Conservation (phyloP, 2,329 filamentous ascomycete genomes). For the Sclerotinia spermophila region DNA sequence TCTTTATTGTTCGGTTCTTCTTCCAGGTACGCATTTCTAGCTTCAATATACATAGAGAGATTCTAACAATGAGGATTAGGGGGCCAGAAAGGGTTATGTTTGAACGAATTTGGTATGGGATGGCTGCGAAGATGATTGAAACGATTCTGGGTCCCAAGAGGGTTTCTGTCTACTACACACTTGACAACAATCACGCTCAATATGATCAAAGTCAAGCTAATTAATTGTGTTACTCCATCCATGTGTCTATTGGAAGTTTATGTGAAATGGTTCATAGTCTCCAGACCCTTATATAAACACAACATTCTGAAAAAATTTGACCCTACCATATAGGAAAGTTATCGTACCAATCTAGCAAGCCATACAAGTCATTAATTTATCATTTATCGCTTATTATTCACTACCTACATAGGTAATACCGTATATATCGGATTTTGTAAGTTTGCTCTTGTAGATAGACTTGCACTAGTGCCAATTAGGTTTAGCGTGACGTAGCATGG, state of each 20-base stretch:
- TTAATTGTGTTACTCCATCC: constrained; percentile 5
- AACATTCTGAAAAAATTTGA: neutral
- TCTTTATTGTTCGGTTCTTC: constrained; percentile 97
- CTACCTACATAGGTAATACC: neutral
- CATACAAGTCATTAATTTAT: neutral
- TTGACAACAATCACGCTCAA: constrained; percentile 4
- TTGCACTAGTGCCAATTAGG: constrained; percentile 21
- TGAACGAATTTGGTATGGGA: constrained; percentile 39
- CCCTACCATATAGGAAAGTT: neutral
- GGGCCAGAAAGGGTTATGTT: constrained; percentile 67
- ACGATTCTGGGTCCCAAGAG: constrained; percentile 13
- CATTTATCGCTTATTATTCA: neutral
- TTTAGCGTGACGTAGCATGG: constrained; percentile 14
- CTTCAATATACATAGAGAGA: neutral
- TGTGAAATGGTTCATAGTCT: neutral
- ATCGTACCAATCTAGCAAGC: neutral
- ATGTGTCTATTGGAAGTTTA: neutral
- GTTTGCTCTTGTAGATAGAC: too few relatives aligned
- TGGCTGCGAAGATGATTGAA: constrained; percentile 19
- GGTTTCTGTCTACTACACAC: constrained; percentile 18
- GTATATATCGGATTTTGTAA: neutral
- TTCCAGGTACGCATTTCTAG: constrained; percentile 66
- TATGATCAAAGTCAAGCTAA: constrained; percentile 3
- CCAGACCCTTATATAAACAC: neutral
- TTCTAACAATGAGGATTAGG: constrained; percentile 40